A percentile compares a stretch with the other conserved stretches of the same genome.
Conservation (phyloP, 495 filamentous ascomycete species). For the Xanthoparmelia taractica region DNA sequence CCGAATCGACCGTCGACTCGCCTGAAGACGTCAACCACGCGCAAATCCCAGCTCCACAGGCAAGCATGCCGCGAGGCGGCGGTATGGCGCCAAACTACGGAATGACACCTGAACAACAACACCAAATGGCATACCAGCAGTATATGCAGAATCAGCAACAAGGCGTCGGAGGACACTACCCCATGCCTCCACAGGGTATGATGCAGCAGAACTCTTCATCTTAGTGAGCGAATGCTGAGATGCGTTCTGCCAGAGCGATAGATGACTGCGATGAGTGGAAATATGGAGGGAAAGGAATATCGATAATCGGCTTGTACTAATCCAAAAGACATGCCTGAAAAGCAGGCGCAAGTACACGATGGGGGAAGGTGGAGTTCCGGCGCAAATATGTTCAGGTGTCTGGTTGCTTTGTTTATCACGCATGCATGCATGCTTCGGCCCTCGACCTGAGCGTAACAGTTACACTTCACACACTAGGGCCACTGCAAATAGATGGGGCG, state of each 20-base stretch:
- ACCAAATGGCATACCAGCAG: conserved; percentile 53
- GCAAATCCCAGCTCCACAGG: conserved; percentile 46
- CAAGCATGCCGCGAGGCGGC: conserved; percentile 43
- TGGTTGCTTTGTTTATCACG: conserved; percentile 11
- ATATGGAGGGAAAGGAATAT: conserved; percentile 15
- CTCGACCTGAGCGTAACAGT: not conserved
- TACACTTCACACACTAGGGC: conserved; percentile 1
- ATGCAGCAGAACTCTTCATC: conserved; percentile 49
- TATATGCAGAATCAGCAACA: conserved; percentile 46
- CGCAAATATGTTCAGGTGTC: conserved; percentile 9
- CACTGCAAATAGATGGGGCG: conserved; percentile 4
- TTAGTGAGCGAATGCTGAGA: conserved; percentile 22
- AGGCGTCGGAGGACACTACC: conserved; percentile 48
- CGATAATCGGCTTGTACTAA: conserved; percentile 19
- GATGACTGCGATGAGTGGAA: conserved; percentile 18
- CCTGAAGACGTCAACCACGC: conserved; percentile 48
- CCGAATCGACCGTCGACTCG: conserved; percentile 49
- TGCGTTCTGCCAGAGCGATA: conserved; percentile 21
- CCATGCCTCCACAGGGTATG: conserved; percentile 48
- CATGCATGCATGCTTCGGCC: conserved; percentile 16
- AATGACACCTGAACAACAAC: conserved; percentile 52
- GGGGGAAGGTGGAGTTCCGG: conserved; percentile 18
- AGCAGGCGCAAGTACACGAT: conserved; percentile 13
- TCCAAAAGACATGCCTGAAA: conserved; percentile 14
- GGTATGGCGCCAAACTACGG: conserved; percentile 43